Evolutionary conservation across 2,329 filamentous ascomycete genomes (phyloP), one percentile per base, ranked within the genome.

Genomic region (Nemania sp.): DNA sequence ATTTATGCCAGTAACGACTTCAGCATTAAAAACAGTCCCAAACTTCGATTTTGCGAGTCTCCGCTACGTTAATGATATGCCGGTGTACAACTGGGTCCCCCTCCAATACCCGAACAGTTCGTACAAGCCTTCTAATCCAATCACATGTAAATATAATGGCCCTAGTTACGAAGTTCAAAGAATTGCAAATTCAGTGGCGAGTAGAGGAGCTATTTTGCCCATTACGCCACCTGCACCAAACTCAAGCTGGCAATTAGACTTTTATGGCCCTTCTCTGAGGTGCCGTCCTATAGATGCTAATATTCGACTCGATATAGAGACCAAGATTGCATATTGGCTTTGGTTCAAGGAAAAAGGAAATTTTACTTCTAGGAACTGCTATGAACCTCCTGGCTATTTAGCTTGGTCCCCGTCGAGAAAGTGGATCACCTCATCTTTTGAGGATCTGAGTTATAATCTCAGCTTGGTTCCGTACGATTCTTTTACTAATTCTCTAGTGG

Each of bases 41-140:
- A 64, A 64, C 22, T 32, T 64, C 20, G 61, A 56, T 18, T 64
- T 64, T 29, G 11, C 53, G 29, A 64, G 53, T 41, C 32, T 64
- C 2, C 38, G 32, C 38, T 57, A 64, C 20, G 22, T 57, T 6
- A 20, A 1, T 1, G 5, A 6, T 11, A 52, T 57, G 6, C 41
- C 38, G 38, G 6, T 7, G 13, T 13, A 3, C 32, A 5, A 11
- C 4, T 13, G 5, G 13, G 3, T 41, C 38, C 3, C 6, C 10
- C 10, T 41, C 10, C 10, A 3, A 15, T 3, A 3, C 6, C 3
- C 38, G 38, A 5, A 15, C 10, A 32, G 2, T 49, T n/a, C n/a
- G n/a, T n/a, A n/a, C n/a, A n/a, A n/a, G n/a, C n/a, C n/a, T n/a
- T 32, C 29, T 32, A 32, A 5, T 5, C 29, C 4, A 8, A 32